Conservation (phyloP, 768 basidiomycete species). For the Leccinum subtestaceum region DNA sequence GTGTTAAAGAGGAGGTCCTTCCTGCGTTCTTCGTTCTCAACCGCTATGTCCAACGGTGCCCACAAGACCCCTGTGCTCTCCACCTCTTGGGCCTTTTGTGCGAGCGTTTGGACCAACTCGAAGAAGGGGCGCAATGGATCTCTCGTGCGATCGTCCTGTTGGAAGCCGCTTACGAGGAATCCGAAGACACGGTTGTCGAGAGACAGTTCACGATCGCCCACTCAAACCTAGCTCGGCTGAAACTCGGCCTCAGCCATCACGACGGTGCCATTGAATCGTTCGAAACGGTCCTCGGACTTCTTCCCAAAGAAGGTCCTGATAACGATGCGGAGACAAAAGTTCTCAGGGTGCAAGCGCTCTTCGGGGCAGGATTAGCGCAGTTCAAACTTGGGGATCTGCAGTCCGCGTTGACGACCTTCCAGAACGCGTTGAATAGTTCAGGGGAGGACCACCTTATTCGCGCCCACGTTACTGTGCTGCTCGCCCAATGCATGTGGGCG, state of each 20-base stretch:
- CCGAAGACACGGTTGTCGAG: conserved; percentile 78
- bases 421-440: conserved; percentile 59
- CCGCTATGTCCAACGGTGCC: conserved; percentile 66
- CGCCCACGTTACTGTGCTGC: conserved; percentile 71
- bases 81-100: conserved; percentile 85
- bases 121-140: conserved; percentile 57
- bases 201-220: conserved; percentile 78
- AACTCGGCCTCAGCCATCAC: conserved; percentile 58
- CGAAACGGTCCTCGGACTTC: conserved; percentile 66
- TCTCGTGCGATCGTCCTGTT: conserved; percentile 64
- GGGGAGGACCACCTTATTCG: conserved; percentile 47
- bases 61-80: conserved; percentile 68
- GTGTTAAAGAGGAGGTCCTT: conserved; percentile 49
- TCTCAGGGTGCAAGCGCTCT: conserved; percentile 59
- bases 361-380: conserved; percentile 71
- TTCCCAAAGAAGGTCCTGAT: conserved; percentile 46
- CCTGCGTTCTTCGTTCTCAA: conserved; percentile 80
- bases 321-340: conserved; percentile 34
- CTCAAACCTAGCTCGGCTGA: conserved; percentile 74
- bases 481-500: conserved; percentile 86
- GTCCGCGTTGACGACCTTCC: conserved; percentile 62
- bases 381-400: conserved; percentile 64
- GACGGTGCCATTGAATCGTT: conserved; percentile 64
- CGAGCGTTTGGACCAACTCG: conserved; percentile 74
- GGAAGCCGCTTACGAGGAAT: conserved; percentile 86